Conservation (phyloP, 495 filamentous ascomycete genomes). For the Symbiotaphrina buchneri region DNA sequence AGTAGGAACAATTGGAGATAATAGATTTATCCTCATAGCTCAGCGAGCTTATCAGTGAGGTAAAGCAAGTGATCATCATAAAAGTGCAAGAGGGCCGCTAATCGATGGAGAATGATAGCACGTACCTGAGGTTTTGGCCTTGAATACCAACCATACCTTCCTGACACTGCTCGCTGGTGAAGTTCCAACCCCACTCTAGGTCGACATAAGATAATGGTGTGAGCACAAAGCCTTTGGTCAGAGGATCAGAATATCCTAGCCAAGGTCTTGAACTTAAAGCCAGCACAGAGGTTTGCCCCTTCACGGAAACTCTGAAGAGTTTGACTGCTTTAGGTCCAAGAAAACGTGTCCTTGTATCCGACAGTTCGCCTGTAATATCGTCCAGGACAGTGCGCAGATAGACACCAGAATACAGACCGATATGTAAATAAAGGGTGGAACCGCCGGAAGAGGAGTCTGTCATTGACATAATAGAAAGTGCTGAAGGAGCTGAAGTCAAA, state of each 20-base stretch:
- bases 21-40: conserved; percentile 29
- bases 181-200: conserved; percentile 90
- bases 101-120: conserved; percentile 6
- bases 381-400: conserved; percentile 88
- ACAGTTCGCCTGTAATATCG: conserved; percentile 81
- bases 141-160: conserved; percentile 96
- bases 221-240: conserved; percentile 69
- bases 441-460: conserved; percentile 63
- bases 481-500: conserved; percentile 69
- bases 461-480: conserved; percentile 87
- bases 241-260: conserved; percentile 73
- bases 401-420: conserved; percentile 84
- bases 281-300: conserved; percentile 67
- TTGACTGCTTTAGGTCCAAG: conserved; percentile 73
- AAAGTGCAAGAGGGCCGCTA: background rate
- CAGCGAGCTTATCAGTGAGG: conserved; percentile 17
- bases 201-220: conserved; percentile 72
- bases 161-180: conserved; percentile 77
- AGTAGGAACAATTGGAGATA: conserved; percentile 65
- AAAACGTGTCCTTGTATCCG: conserved; percentile 84
- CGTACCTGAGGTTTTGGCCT: conserved; percentile 70
- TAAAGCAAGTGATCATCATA: conserved; percentile 50
- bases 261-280: conserved; percentile 80
- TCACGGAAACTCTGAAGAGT: conserved; percentile 67
- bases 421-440: conserved; percentile 75